phyloP scores from a whole-genome alignment of 306 rosid species.

The Corylus heterophylla region DNA sequence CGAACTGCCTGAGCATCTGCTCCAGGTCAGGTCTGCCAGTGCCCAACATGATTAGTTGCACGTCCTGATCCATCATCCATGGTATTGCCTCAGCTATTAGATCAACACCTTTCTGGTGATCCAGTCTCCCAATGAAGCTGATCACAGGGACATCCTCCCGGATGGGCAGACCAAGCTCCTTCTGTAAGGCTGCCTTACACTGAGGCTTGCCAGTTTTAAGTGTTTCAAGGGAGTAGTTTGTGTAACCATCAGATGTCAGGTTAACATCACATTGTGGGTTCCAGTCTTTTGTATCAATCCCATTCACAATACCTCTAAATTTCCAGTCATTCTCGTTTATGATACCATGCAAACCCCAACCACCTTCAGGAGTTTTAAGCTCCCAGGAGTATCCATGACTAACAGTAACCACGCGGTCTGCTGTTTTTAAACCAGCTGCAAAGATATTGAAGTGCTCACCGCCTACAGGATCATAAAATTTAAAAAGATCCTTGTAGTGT shows the following conservation, averaged over 20 bases:
- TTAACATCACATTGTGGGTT: slow-evolving; percentile 64
- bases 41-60: slow-evolving; percentile 88
- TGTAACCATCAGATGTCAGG: slow-evolving; percentile 80
- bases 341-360: slow-evolving; percentile 92
- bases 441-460: slow-evolving; percentile 96
- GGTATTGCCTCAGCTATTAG: slow-evolving; percentile 85
- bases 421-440: slow-evolving; percentile 87
- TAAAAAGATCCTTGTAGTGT: slow-evolving; percentile 73
- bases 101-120: slow-evolving; percentile 90
- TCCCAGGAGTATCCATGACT: slow-evolving; percentile 98
- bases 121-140: slow-evolving; percentile 82
- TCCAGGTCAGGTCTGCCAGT: slow-evolving; percentile 85
- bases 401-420: slow-evolving; percentile 88
- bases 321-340: slow-evolving; percentile 89
- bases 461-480: slow-evolving; percentile 74
- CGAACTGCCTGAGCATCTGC: slow-evolving; percentile 61
- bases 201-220: slow-evolving; percentile 67
- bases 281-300: slow-evolving; percentile 87
- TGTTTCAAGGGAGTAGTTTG: slow-evolving; percentile 78
- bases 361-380: slow-evolving; percentile 80
- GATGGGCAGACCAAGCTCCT: slow-evolving; percentile 81
- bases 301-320: slow-evolving; percentile 85
- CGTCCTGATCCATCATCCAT: slow-evolving; percentile 84
- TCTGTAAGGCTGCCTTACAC: slow-evolving; percentile 88
- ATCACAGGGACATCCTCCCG: slow-evolving; percentile 71